Conservation (phyloP, 2,329 filamentous ascomycete species). For the Colletotrichum falcatum region DNA sequence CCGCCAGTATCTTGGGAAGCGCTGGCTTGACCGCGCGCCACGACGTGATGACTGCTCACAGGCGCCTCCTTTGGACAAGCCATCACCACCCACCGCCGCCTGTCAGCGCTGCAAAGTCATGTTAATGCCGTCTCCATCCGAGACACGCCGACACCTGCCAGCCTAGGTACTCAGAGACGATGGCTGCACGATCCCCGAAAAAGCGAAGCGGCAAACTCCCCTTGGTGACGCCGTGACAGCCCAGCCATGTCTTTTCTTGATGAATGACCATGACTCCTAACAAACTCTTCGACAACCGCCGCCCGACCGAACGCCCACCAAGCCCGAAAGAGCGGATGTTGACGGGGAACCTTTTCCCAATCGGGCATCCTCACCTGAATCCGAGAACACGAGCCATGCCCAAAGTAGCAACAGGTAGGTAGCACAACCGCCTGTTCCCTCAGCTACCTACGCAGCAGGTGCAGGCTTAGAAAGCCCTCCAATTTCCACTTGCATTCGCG, state of each 20-base stretch:
- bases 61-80: conserved; percentile 4
- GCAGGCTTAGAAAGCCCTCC: conserved; percentile 18
- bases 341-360: conserved; percentile 31
- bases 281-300: neutral
- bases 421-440: conserved; percentile 17
- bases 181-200: neutral
- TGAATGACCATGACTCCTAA: neutral
- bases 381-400: conserved; percentile 42
- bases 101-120: neutral
- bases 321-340: conserved; percentile 25
- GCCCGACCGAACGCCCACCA: conserved; percentile 25
- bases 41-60: conserved; percentile 16
- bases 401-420: conserved; percentile 10
- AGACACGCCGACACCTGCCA: conserved; percentile 9
- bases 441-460: too few relatives aligned
- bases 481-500: conserved; percentile 38
- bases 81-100: neutral
- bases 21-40: conserved; percentile 34
- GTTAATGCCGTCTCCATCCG: neutral
- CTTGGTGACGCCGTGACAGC: neutral
- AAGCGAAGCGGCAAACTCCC: neutral
- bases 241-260: conserved; percentile 6
- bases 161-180: neutral
- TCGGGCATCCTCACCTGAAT: conserved; percentile 43
- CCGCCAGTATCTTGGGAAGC: conserved; percentile 25